Evolutionary conservation across 1,139 yeast genomes (phyloP).

Genomic region (Yamadazyma diddensiae): DNA sequence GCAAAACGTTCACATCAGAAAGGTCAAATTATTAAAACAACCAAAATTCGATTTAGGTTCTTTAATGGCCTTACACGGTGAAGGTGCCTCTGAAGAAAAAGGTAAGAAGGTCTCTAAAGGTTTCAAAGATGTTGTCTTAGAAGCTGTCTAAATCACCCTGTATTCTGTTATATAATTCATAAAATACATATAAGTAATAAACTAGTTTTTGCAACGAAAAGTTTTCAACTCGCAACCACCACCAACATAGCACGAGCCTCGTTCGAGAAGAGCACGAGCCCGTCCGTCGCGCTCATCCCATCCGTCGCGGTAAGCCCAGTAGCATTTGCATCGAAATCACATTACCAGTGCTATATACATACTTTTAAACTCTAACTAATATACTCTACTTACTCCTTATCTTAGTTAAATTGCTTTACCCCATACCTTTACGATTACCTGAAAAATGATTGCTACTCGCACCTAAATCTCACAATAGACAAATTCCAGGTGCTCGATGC

Average conservation of each 20-base stretch:
- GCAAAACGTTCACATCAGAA: constrained; percentile 53
- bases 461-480: not conserved
- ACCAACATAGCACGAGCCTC: no score
- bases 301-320: no score
- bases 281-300: no score
- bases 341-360: no score
- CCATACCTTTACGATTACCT: no score
- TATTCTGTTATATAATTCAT: constrained; percentile 12
- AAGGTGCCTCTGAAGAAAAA: constrained; percentile 48
- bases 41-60: constrained; percentile 54
- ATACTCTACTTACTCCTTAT: no score
- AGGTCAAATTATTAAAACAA: constrained; percentile 51
- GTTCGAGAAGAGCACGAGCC: no score
- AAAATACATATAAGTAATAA: constrained; percentile 11
- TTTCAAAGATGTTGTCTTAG: constrained; percentile 53
- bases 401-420: no score
- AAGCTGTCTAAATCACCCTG: constrained; percentile 31
- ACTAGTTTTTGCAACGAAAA: not conserved
- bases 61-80: constrained; percentile 52
- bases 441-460: not conserved
- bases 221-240: not conserved
- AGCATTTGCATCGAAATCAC: no score
- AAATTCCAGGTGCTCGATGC: constrained; percentile 12
- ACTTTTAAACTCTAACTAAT: no score
- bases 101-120: constrained; percentile 49